These are phyloP conservation scores for Ophiognomonia clavigignenti-juglandacearum DNA, from an alignment of 2,329 filamentous ascomycete genomes.

Conservation along the genomic window DNA sequence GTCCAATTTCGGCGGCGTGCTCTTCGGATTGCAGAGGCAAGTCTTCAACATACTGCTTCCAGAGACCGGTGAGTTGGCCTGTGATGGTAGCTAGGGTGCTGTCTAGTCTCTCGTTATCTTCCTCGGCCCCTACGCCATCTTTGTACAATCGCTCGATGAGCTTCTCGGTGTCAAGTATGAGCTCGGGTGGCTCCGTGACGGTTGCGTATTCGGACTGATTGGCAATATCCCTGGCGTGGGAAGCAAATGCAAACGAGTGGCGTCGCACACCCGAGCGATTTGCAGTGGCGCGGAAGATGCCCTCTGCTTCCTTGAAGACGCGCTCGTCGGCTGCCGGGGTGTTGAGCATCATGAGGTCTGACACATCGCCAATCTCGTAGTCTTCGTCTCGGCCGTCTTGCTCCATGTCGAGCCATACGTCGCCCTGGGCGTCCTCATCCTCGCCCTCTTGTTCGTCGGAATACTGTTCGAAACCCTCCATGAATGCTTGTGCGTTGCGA, in stretches of 20 bases:
- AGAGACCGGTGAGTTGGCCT: conserved; percentile 47
- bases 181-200: conserved; percentile 63
- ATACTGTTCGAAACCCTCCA: conserved; percentile 22
- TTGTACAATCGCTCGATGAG: conserved; percentile 62
- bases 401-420: conserved; percentile 47
- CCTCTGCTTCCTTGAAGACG: conserved; percentile 50
- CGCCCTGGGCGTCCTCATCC: conserved; percentile 36
- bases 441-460: conserved; percentile 10
- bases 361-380: conserved; percentile 36
- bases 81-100: conserved; percentile 51
- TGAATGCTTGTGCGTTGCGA: conserved; percentile 25
- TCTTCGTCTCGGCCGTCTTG: conserved; percentile 33
- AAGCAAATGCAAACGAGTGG: conserved; percentile 59
- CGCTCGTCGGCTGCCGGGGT: conserved; percentile 51
- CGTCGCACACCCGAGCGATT: conserved; percentile 35
- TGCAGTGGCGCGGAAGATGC: conserved; percentile 49
- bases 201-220: conserved; percentile 50
- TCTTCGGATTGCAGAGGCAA: conserved; percentile 46
- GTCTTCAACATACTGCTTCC: conserved; percentile 49
- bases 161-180: conserved; percentile 73
- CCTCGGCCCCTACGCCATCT: conserved; percentile 51
- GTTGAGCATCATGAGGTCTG: conserved; percentile 50
- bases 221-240: conserved; percentile 69
- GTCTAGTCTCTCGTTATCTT: conserved; percentile 53
- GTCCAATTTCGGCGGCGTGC: conserved; percentile 59